Percentiles rank a stretch among this genome's conserved stretches.
Evolutionary conservation across 345 rosid genomes (phyloP).

Genomic region (Murraya paniculata): DNA sequence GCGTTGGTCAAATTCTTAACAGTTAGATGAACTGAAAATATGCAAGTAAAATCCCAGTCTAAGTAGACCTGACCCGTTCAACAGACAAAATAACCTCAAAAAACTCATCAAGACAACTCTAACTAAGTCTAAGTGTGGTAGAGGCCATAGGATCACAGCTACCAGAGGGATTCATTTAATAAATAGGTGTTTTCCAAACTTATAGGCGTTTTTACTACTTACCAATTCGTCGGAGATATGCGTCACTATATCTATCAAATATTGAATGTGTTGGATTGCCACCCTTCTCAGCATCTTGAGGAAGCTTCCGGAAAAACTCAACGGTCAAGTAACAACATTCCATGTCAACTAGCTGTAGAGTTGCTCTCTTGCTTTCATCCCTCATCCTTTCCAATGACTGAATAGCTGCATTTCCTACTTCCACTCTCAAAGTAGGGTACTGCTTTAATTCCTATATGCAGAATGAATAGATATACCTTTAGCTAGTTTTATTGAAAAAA

Average conservation of each 20-base stretch:
- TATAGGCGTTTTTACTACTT: slow-evolving; percentile 14
- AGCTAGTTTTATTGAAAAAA: background rate
- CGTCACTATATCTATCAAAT: slow-evolving; percentile 82
- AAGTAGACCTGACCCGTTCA: background rate
- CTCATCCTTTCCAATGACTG: slow-evolving; percentile 89
- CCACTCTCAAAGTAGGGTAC: slow-evolving; percentile 83
- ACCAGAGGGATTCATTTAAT: background rate
- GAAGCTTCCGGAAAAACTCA: slow-evolving; percentile 94
- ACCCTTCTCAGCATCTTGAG: slow-evolving; percentile 92
- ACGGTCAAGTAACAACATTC: slow-evolving; percentile 89
- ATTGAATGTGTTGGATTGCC: slow-evolving; percentile 93
- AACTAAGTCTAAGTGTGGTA: background rate
- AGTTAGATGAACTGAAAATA: background rate
- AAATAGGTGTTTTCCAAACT: background rate
- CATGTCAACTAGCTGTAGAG: slow-evolving; percentile 88
- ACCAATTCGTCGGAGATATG: slow-evolving; percentile 85
- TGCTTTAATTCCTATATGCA: slow-evolving; percentile 79
- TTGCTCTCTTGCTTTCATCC: slow-evolving; percentile 87
- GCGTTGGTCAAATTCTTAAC: background rate
- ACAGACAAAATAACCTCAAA: background rate
- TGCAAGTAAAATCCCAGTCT: background rate
- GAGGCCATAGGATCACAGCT: background rate
- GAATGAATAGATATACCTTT: background rate
- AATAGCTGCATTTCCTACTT: slow-evolving; percentile 76
- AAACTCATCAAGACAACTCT: background rate